A percentile compares a stretch with the other conserved stretches of the same genome.
Conservation (phyloP, 331 rosid genomes). For the Quercus phellos region DNA sequence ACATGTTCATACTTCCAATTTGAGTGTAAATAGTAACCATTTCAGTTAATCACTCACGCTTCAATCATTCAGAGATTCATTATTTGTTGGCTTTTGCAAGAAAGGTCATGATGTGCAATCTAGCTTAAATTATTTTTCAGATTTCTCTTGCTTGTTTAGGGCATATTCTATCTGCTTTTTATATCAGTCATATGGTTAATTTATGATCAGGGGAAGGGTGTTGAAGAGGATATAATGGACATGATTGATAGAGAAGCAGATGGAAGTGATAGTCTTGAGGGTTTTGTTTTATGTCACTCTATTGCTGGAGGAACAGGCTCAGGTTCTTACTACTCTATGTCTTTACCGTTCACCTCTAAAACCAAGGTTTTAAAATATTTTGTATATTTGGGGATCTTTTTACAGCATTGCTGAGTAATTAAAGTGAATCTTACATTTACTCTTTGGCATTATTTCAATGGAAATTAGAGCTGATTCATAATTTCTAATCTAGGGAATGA, state of each 20-base stretch:
- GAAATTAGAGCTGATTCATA: background rate
- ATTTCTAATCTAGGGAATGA: background rate
- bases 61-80: background rate
- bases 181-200: slow-evolving; percentile 6
- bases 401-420: background rate
- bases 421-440: background rate
- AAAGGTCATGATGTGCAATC: slow-evolving; percentile 7
- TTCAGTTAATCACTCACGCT: slow-evolving; percentile 4
- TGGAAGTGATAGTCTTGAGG: slow-evolving; percentile 99
- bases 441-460: background rate
- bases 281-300: slow-evolving; percentile 95
- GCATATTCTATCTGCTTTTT: slow-evolving; percentile 1
- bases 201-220: slow-evolving; percentile 78
- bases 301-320: slow-evolving; percentile 99
- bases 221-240: slow-evolving; percentile 99
- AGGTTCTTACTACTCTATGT: slow-evolving; percentile 38
- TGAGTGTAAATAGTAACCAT: background rate
- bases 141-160: slow-evolving; percentile 5
- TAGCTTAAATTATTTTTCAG: background rate
- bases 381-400: background rate
- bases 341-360: background rate
- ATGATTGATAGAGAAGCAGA: slow-evolving; percentile 99
- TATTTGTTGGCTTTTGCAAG: background rate
- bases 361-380: background rate
- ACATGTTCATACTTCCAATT: background rate